These are phyloP conservation scores for Ceraceosorus guamensis DNA, from an alignment of 1,284 basidiomycete genomes.

Conservation along the genomic window DNA sequence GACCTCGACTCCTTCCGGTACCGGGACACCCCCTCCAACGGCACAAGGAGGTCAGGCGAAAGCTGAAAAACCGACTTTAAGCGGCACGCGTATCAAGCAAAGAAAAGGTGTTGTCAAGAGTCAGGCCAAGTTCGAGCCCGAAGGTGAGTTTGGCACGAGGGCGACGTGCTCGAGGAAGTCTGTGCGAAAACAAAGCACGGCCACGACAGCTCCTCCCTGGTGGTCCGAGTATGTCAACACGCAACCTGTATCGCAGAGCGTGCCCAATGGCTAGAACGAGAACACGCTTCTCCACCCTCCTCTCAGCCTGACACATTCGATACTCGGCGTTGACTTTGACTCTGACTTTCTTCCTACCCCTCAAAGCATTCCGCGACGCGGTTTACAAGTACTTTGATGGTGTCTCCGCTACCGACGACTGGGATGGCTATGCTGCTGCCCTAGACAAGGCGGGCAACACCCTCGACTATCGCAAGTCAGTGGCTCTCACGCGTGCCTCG, in stretches of 20 bases:
- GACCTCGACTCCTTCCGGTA: constrained; percentile 10
- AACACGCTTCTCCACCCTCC: too few relatives aligned
- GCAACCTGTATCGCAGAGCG: too few relatives aligned
- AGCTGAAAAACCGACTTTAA: constrained; percentile 14
- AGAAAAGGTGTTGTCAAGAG: constrained; percentile 51
- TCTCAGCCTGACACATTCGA: too few relatives aligned
- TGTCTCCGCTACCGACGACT: constrained; percentile 66
- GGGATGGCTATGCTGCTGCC: constrained; percentile 73
- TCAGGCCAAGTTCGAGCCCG: constrained; percentile 56
- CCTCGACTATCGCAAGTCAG: constrained; percentile 59
- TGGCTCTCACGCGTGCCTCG: too few relatives aligned
- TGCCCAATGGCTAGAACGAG: too few relatives aligned
- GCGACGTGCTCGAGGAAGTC: constrained; percentile 12
- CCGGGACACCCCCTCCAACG: too few relatives aligned
- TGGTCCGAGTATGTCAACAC: background rate
- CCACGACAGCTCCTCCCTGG: background rate
- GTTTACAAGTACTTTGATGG: constrained; percentile 88
- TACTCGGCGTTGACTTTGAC: too few relatives aligned
- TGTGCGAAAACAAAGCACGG: background rate
- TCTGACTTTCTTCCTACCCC: too few relatives aligned
- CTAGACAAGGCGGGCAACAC: constrained; percentile 79
- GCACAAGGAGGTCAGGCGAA: too few relatives aligned
- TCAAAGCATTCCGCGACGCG: constrained; percentile 91
- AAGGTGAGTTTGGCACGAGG: constrained; percentile 45
- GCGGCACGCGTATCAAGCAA: constrained; percentile 49